Evolutionary conservation across 225 moss, liverwort and hornwort genomes (phyloP), one percentile per base, ranked within the genome.

Genomic region (Neckera pumila): DNA sequence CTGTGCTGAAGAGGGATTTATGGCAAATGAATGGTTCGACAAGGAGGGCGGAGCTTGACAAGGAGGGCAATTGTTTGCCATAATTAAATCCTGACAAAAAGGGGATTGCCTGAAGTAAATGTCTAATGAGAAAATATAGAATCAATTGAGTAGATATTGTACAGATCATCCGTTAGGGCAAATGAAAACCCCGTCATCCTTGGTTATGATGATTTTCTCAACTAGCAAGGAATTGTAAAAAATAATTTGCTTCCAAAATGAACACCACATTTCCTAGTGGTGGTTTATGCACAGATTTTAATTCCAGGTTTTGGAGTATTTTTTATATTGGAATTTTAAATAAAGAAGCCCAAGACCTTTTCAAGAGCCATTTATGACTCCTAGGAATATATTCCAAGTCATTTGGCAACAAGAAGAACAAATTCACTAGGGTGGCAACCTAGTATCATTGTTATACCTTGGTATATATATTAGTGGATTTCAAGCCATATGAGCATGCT

Each of bases 221-320:
- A 0, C 3, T 20, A 11, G 11, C 3, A 20, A 3, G 66, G 23
- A 40, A 69, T 40, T 69, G 1, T 0, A 4, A 25, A 40, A 69
- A 69, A 38, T 4, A 67, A 14, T 38, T 11, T 69, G 4, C 6
- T 45, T 3, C 1, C 0, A 12, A 67, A n/a, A n/a, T 67, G 11
- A 38, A 22, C 1, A 12, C 6, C 38, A 11, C 4, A 38, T 22
- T 38, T 38, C 0, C 0, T 0, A 1, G 4, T 2, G 2, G 23
- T 69, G 23, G 43, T 17, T 17, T 43, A 28, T 0, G 8, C 12
- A 64, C 1, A 45, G 2, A 7, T 64, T 82, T 82, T 12, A 34
- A 49, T 34, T 49, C 17, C 11, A 26, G 3, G 47, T 45, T 33
- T 23, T 8, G 23, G 2, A 22, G 30, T 81, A 33, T 6, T 23